Evolutionary conservation across 495 filamentous ascomycete species (phyloP), one percentile per base, ranked within the genome.

Genomic region (Penicillium steckii): DNA sequence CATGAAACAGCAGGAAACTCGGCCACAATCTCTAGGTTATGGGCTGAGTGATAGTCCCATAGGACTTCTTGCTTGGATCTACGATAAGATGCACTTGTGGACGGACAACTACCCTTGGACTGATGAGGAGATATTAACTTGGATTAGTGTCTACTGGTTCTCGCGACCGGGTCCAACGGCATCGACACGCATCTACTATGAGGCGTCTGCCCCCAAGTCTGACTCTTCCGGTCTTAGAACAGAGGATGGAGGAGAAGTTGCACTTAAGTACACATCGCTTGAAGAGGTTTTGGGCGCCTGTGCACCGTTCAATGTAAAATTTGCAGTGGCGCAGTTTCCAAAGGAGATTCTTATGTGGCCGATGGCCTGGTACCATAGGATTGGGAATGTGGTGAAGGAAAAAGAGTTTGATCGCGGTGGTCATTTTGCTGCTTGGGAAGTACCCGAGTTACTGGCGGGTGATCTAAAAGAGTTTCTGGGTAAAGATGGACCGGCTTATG

Each of bases 111-210:
- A 80, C 50, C 52, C 68, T 1, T 84, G 79, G 78, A 79, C 76
- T 0, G 76, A 79, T 32, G 78, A 81, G 24, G 78, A 80, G 59
- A 72, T 83, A 18, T 48, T 81, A 32, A 80, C 76, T 0, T 82
- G 80, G 80, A 65, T 81, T 17, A 73, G 65, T 52, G 69, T 81
- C 13, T 82, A 83, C 57, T 71, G 62, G 27, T 80, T 82, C 61
- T 75, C 74, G n/a, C 64, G 61, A 10, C 76, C 74, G 3, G 78
- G 79, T 1, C 77, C 78, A 2, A 71, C 68, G 21, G 80, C 78
- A 0, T 70, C 70, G 23, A 55, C 70, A 40, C 57, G 78, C 40
- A 79, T 81, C 19, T 84, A 82, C 49, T 78, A 82, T 51, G 72
- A 80, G 53, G 56, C 65, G 24, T 55, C 56, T 21, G 63, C 52